Evolutionary conservation across 129 eudicot species (phyloP), one percentile per base, ranked within the genome.

Genomic region (Saposhnikovia divaricata): DNA sequence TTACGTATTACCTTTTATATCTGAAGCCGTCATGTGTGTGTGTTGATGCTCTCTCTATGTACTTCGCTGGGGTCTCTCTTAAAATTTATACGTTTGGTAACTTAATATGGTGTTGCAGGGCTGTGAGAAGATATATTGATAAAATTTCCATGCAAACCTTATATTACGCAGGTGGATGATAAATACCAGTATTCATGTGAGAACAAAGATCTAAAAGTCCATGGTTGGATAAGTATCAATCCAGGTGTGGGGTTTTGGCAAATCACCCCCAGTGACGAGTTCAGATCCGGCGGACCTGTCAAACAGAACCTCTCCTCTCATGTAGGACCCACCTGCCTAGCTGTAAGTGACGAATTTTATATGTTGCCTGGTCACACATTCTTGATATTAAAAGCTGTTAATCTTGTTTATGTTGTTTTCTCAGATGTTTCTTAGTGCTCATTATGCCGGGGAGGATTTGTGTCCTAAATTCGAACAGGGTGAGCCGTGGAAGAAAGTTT

Each of bases 261-360:
- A 72, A 90, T 96, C 18, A 90, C 91, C 23, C 90, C 99, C 6
- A 89, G 89, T 80, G 86, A 90, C 61, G 99, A 96, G 83, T 96
- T 92, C 80, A 86, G 91, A 72, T 90, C 99, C 13, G 98, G 95
- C 18, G 99, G 99, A 31, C 95, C 99, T 47, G 80, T 85, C 43
- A 96, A 96, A 81, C 99, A 96, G 43, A 91, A 92, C 78, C 97
- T 96, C 37, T 83, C 98, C 21, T 96, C 99, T 28, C 99, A 96
- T 81, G 99, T 92, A 51, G 99, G 99, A 19, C 98, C 99, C 59
- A 96, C 90, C 16, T 87, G 91, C 72, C 86, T 96, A 28, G 90
- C 98, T 4, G 98, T 96, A 88, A 83, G 97, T 84, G 51, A 80
- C 70, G 3, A 4, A 13, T 34, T 2, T 25, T 0, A 9, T 10